These are phyloP conservation scores for Dalbergia cultrata DNA, from an alignment of 306 rosid genomes.

Conservation along the genomic window DNA sequence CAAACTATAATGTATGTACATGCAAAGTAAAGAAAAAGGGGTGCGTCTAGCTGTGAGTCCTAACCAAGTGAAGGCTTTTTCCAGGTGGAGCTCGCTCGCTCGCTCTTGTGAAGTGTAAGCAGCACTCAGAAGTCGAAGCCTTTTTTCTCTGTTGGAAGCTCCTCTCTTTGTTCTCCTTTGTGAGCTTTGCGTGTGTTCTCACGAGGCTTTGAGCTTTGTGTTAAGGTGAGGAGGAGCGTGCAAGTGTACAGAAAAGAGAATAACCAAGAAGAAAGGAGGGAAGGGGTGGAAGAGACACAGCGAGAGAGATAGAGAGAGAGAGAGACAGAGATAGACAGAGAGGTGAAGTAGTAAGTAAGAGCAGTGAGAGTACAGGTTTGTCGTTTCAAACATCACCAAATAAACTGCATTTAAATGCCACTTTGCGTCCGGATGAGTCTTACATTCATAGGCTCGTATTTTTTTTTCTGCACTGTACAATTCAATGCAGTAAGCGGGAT, in stretches of 20 bases:
- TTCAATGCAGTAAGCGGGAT: no score
- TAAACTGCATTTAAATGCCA: conserved; percentile 44
- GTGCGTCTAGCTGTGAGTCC: not conserved
- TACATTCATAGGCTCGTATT: no score
- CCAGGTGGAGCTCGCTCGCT: no score
- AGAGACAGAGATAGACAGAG: not conserved
- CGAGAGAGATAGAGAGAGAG: not conserved
- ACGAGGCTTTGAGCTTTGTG: not conserved
- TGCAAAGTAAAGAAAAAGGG: not conserved
- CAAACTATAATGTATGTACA: not conserved
- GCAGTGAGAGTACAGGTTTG: conserved; percentile 39
- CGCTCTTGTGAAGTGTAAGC: not conserved
- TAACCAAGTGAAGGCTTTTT: not conserved
- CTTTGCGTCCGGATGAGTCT: conserved; percentile 48
- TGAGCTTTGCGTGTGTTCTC: no score
- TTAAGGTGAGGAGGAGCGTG: not conserved
- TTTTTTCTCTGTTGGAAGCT: not conserved
- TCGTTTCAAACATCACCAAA: conserved; percentile 3
- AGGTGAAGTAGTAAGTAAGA: not conserved
- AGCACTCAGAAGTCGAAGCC: not conserved
- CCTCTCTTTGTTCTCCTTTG: no score
- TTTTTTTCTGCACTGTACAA: no score
- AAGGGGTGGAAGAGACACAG: not conserved
- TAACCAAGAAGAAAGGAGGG: not conserved
- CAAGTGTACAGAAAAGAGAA: not conserved